These are phyloP conservation scores for Symbiotaphrina buchneri DNA, from an alignment of 495 filamentous ascomycete genomes.

Conservation along the genomic window DNA sequence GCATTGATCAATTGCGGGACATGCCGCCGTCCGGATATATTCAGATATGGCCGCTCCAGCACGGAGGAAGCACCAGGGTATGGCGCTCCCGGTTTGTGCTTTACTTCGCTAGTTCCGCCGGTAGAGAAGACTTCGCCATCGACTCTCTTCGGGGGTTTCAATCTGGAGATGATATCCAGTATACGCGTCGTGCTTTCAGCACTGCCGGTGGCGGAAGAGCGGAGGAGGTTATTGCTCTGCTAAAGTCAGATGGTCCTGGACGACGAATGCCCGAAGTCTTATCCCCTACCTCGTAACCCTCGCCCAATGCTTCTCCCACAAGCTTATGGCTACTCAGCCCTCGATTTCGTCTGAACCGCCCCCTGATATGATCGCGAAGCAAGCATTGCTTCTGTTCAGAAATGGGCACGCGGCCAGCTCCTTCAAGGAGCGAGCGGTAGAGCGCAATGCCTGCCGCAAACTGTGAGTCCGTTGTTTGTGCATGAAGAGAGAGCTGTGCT, in stretches of 20 bases:
- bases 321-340: constrained; percentile 17
- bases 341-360: constrained; percentile 34
- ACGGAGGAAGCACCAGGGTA: constrained; percentile 18
- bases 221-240: constrained; percentile 1
- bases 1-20: constrained; percentile 37
- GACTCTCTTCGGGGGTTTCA: too few relatives aligned
- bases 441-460: constrained; percentile 39
- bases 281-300: constrained; percentile 5
- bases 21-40: constrained; percentile 25
- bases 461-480: constrained; percentile 2
- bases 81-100: constrained; percentile 15
- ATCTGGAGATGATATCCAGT: too few relatives aligned
- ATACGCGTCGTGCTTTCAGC: constrained; percentile 2
- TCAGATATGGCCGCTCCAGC: constrained; percentile 18
- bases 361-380: constrained; percentile 22
- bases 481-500: constrained; percentile 6
- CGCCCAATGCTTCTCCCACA: constrained; percentile 12
- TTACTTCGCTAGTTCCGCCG: too few relatives aligned
- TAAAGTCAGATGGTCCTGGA: too few relatives aligned
- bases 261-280: too few relatives aligned
- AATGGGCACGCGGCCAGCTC: constrained; percentile 25
- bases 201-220: constrained; percentile 2
- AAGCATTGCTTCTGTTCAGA: constrained; percentile 15
- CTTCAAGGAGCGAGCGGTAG: constrained; percentile 45
- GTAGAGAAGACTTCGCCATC: too few relatives aligned